These are phyloP conservation scores for Pugionium dolabratum DNA, from an alignment of 345 rosid species.

Conservation along the genomic window DNA sequence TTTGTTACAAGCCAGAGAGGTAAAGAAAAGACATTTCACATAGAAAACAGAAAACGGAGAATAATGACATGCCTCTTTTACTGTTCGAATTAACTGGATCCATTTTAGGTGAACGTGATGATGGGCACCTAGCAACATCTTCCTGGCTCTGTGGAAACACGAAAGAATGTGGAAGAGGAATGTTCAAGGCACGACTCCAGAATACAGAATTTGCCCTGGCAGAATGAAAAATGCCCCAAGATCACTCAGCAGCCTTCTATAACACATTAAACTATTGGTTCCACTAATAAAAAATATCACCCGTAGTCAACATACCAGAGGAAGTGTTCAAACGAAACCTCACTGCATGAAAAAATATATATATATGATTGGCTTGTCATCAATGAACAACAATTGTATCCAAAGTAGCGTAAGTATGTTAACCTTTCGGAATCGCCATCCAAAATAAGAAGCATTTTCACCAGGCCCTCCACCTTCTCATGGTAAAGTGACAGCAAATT, in stretches of 20 bases:
- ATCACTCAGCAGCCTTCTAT: constrained; percentile 19
- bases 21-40: constrained; percentile 3
- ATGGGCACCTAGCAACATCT: constrained; percentile 31
- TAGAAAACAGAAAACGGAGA: constrained; percentile 5
- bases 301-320: constrained; percentile 60
- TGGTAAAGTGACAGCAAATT: constrained; percentile 57
- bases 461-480: constrained; percentile 68
- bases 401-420: neutral
- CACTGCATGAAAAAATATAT: constrained; percentile 49
- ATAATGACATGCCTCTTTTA: constrained; percentile 44
- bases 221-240: constrained; percentile 24
- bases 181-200: constrained; percentile 94
- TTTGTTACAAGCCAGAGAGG: constrained; percentile 10
- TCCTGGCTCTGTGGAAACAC: constrained; percentile 74
- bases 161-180: constrained; percentile 83
- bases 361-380: constrained; percentile 7
- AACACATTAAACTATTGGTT: constrained; percentile 6
- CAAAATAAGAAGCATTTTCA: constrained; percentile 70
- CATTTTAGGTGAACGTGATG: constrained; percentile 26
- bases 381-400: neutral
- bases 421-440: constrained; percentile 72
- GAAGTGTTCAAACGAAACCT: constrained; percentile 74
- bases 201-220: constrained; percentile 92
- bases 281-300: neutral
- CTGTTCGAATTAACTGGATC: constrained; percentile 24